A percentile compares a stretch with the other conserved stretches of the same genome.
These are phyloP conservation scores for Talaromyces borbonicus DNA, from an alignment of 495 filamentous ascomycete genomes.

Conservation along the genomic window DNA sequence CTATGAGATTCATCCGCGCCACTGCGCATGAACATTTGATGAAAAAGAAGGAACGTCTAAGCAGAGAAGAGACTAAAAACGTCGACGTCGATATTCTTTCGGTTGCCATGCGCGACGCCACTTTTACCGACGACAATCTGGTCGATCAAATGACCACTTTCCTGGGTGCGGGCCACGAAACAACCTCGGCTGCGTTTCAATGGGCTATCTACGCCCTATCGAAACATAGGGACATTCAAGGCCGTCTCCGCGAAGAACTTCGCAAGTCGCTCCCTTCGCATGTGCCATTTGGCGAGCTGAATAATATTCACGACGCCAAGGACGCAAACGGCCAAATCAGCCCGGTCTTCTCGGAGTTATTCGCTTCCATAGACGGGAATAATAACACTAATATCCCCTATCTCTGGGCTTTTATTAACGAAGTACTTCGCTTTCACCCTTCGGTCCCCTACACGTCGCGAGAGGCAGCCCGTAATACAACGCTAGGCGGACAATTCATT, in stretches of 20 bases:
- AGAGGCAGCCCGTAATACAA: conserved; percentile 51
- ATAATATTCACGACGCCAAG: neutral
- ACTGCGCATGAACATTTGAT: conserved; percentile 57
- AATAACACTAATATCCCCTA: conserved; percentile 42
- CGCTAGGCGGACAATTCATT: conserved; percentile 44
- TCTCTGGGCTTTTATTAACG: conserved; percentile 52
- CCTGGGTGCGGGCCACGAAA: conserved; percentile 85
- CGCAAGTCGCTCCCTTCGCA: conserved; percentile 55
- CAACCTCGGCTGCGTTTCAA: conserved; percentile 48
- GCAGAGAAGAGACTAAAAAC: conserved; percentile 35
- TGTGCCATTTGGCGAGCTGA: conserved; percentile 15
- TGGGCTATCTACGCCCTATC: conserved; percentile 53
- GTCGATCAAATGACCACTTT: conserved; percentile 94
- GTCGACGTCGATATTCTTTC: conserved; percentile 69
- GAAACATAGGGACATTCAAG: conserved; percentile 47
- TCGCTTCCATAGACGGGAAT: neutral
- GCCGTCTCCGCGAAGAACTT: conserved; percentile 49
- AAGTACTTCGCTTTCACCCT: conserved; percentile 47
- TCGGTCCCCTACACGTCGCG: conserved; percentile 56
- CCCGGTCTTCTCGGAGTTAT: neutral
- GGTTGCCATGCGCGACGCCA: conserved; percentile 65
- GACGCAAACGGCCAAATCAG: conserved; percentile 19
- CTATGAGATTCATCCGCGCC: conserved; percentile 47
- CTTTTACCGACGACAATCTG: conserved; percentile 69
- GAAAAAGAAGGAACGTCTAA: conserved; percentile 54